Conservation (phyloP, 768 basidiomycete species). For the Erythrobasidium yunnanense region DNA sequence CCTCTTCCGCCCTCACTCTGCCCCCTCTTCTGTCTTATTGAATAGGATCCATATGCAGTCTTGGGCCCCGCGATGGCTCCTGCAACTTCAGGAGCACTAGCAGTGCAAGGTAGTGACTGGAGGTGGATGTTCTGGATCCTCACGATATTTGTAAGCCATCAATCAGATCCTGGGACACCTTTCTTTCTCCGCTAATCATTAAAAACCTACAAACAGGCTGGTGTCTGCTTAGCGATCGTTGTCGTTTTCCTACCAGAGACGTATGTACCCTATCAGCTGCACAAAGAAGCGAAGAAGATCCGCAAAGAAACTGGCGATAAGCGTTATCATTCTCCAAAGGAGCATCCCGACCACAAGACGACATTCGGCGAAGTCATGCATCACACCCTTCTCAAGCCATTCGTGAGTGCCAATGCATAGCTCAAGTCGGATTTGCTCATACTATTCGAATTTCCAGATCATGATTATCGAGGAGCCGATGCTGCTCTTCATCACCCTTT, state of each 20-base stretch:
- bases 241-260: constrained; percentile 34
- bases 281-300: constrained; percentile 32
- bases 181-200: too few species aligned
- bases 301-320: constrained; percentile 36
- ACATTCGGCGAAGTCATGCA: not conserved
- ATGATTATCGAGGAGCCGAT: constrained; percentile 38
- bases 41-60: too few species aligned
- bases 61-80: constrained; percentile 35
- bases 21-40: too few species aligned
- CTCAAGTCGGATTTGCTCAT: too few species aligned
- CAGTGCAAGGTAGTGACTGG: constrained; percentile 24
- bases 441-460: too few species aligned
- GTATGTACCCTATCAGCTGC: constrained; percentile 30
- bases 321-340: constrained; percentile 20
- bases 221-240: constrained; percentile 29
- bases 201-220: too few species aligned
- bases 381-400: not conserved
- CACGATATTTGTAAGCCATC: too few species aligned
- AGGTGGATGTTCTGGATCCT: constrained; percentile 30
- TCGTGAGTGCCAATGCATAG: too few species aligned
- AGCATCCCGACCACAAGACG: not conserved
- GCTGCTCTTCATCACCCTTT: constrained; percentile 36
- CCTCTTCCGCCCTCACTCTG: too few species aligned
- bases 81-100: constrained; percentile 30
- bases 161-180: not conserved